Conservation (phyloP, 805 yeast genomes). For the Pichia rugopelliculosa region DNA sequence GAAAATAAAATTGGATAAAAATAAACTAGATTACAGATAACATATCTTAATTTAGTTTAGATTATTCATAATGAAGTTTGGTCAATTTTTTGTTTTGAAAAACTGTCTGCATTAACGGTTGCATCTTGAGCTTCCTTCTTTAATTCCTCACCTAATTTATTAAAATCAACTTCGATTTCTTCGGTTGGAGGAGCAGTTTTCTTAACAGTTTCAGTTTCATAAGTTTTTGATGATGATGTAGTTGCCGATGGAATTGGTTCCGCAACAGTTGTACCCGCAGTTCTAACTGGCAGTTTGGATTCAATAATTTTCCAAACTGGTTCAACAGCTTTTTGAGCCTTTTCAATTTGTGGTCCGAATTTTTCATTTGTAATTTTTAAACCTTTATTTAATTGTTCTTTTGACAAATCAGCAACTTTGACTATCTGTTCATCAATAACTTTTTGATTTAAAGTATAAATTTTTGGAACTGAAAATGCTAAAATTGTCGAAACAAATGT, state of each 20-base stretch:
- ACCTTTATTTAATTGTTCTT: slow-evolving; percentile 42
- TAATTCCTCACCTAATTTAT: slow-evolving; percentile 13
- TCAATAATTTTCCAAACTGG: slow-evolving; percentile 58
- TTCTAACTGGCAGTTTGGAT: slow-evolving; percentile 54
- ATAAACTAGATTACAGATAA: too few species aligned
- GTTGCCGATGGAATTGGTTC: slow-evolving; percentile 8
- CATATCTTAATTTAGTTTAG: too few species aligned
- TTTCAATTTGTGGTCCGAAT: slow-evolving; percentile 51
- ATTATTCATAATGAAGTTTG: background rate
- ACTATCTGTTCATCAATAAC: slow-evolving; percentile 65
- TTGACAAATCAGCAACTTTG: slow-evolving; percentile 38
- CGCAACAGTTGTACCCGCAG: slow-evolving; percentile 60
- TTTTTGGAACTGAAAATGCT: slow-evolving; percentile 67
- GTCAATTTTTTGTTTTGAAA: slow-evolving; percentile 12
- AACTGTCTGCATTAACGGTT: slow-evolving; percentile 7
- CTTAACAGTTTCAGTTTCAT: slow-evolving; percentile 5
- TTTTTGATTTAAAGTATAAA: slow-evolving; percentile 66
- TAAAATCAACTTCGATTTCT: slow-evolving; percentile 13
- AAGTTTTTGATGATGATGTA: slow-evolving; percentile 7
- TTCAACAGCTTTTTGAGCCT: slow-evolving; percentile 51
- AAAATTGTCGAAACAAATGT: slow-evolving; percentile 47
- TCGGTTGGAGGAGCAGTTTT: slow-evolving; percentile 3
- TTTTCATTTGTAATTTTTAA: slow-evolving; percentile 32
- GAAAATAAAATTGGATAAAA: background rate
- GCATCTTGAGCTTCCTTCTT: slow-evolving; percentile 12